Evolutionary conservation across 2,329 filamentous ascomycete species (phyloP).

Genomic region (Colletotrichum viniferum): DNA sequence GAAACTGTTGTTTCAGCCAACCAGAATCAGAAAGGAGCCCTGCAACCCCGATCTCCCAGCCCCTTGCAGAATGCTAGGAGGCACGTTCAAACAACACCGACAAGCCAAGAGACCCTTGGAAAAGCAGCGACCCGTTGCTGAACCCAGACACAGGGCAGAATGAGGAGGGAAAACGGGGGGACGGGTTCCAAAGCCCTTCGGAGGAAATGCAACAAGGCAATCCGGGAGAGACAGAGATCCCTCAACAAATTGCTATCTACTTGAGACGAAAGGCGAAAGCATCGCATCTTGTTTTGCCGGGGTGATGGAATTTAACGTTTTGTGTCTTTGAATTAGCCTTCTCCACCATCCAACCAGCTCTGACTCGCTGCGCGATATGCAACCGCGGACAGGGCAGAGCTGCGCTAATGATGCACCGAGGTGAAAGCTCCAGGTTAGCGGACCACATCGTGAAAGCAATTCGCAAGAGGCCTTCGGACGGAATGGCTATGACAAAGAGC

Average conservation of each 20-base stretch:
- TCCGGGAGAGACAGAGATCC: slow-evolving; percentile 1
- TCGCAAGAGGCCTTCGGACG: neutral
- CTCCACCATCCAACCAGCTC: neutral
- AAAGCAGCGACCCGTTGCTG: neutral
- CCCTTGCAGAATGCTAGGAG: slow-evolving; percentile 16
- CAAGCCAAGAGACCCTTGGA: slow-evolving; percentile 1
- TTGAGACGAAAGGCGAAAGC: slow-evolving; percentile 2
- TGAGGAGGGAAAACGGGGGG: neutral
- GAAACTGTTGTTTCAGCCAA: slow-evolving; percentile 24
- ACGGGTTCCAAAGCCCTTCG: neutral
- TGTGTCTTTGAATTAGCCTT: slow-evolving; percentile 8
- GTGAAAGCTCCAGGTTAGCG: neutral
- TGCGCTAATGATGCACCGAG: slow-evolving; percentile 1
- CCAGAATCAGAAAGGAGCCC: slow-evolving; percentile 13
- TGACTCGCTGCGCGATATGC: slow-evolving; percentile 9
- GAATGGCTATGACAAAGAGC: neutral
- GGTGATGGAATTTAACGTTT: slow-evolving; percentile 6
- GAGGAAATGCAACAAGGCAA: slow-evolving; percentile 1
- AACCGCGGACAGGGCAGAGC: neutral
- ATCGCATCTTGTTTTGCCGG: slow-evolving; percentile 1
- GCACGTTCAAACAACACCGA: neutral
- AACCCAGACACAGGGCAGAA: neutral
- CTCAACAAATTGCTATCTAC: slow-evolving; percentile 10
- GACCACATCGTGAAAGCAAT: neutral
- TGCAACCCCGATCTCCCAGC: slow-evolving; percentile 18